Base-by-base conservation (phyloP, 1,139 yeast genomes). In the Candida pseudoviswanathii region DNA sequence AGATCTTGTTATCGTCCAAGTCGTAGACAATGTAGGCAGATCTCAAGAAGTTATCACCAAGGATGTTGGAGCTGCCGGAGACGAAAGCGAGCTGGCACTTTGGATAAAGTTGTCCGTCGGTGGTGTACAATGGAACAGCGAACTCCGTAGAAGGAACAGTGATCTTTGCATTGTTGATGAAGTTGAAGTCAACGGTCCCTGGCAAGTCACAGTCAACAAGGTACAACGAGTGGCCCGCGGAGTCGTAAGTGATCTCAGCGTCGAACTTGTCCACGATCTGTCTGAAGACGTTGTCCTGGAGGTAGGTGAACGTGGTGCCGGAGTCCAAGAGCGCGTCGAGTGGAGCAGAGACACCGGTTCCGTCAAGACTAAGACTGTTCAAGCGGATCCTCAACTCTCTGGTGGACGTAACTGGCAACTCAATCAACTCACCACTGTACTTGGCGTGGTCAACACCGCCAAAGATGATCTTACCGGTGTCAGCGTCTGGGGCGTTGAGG, bases 21-120 rank as follows among this genome's bases (percentile, higher is more conserved):
- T 69, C 64, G 52, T 60, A 67, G 38, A 64, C 65, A 34, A 64
- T 55, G 53, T 68, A 67, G 5, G 70, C 68, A 34, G 55, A 54
- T 57, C 71, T 61, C 59, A 69, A 64, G 50, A 68, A 66, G 49
- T 64, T 60, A 46, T 65, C 71, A 31, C 74, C 74, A 48, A 67
- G 59, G 32, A 59, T 51, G 40, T 45, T 41, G 25, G 21, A 26
- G 26, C 21, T n/a, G 27, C 44, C 34, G 11, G 55, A 49, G 33
- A 46, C 51, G 9, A 53, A 41, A 30, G 29, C 39, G 45, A 31
- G 37, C 5, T 32, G 33, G 34, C 45, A 42, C 25, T 33, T 10
- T 9, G 32, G 25, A 16, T 33, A 33, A 4, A 26, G 9, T 25
- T 33, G 32, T 34, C 48, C 51, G 33, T 48, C 50, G 16, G 43